Evolutionary conservation across 495 filamentous ascomycete species (phyloP), one percentile per base, ranked within the genome.

Genomic region (Aspergillus incahuasiensis): DNA sequence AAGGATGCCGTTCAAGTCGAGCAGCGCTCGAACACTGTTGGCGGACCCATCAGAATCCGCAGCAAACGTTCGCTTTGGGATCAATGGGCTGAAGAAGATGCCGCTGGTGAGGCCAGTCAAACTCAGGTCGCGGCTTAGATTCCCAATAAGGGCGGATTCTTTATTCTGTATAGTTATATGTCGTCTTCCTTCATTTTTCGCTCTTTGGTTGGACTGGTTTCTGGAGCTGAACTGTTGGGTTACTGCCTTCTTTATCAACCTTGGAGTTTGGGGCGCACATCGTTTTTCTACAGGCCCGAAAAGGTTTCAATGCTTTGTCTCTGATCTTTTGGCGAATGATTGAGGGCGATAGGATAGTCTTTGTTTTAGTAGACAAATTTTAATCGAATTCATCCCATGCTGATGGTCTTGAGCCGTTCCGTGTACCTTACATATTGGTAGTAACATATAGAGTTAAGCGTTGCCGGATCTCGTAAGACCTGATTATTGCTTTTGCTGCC

Each of bases 1-100:
- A 97, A 97, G 77, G 95, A 97, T 71, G 94, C 94, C 34, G 88
- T 98, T 65, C 92, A 95, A 68, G 89, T 97, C n/a, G 92, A 97
- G 65, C 94, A 98, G 72, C 75, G 78, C n/a, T 78, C 83, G 45
- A 81, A 82, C 15, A 71, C 79, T 30, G 81, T 96, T 38, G 91
- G 90, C 42, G 86, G 82, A 4, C 81, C 84, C 8, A 87, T 98
- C 59, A 75, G 85, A 39, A 87, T 98, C 45, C 80, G 88, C 48
- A 88, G 85, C 54, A 97, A 97, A 80, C 82, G 90, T 59, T 91
- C 87, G 18, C 80, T 98, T 22, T 98, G 94, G 92, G 94, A 92
- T 24, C 82, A 84, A 20, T 97, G 95, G 94, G 95, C 94, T 2
- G 94, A 96, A 74, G 84, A 84, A 52, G 86, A 86, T 63, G 87